Evolutionary conservation across 164 flowering plant species (phyloP), one percentile per base, ranked within the genome.

Genomic region (Aristolochia californica): DNA sequence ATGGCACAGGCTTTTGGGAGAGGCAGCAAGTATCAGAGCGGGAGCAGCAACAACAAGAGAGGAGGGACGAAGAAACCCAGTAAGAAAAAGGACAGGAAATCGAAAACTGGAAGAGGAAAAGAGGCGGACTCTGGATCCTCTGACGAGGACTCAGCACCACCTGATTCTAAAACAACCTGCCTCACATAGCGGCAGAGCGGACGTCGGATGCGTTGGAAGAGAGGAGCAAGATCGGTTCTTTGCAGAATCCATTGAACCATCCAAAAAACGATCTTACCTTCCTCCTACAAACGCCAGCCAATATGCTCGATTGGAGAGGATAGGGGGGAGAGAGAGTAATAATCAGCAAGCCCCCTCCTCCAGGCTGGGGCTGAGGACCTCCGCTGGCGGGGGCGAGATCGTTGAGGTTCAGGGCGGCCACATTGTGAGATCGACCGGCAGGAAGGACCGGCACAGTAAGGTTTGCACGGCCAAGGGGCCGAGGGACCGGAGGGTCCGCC

Each of bases 51-150:
- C 45, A 58, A 68, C 59, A 64, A 51, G 50, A 58, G 28, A 30
- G 45, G 40, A 44, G 62, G 57, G 26, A 57, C 17, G 53, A 61
- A 48, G 13, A 43, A 26, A 54, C 53, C 54, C 64, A 68, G 27
- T 66, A 62, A 55, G 56, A 67, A 65, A 62, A 62, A 64, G 70
- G 45, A 44, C 58, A 52, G 40, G 64, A 52, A 52, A 61, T 61
- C 74, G 74, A 80, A 80, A 83, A 76, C 96, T 85, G 88, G 90
- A 69, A 71, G 77, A 71, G 70, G 75, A 77, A 57, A 72, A 70
- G 50, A 50, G 64, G 62, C 75, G 77, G 75, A 79, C 68, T 83
- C 90, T 86, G 97, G 95, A 89, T 86, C 85, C 89, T 79, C 94
- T 66, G 74, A 80, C 72, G 78, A 82, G 64, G 24, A 73, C 30